phyloP scores from a whole-genome alignment of 257 asterid species.

The Capsicum pubescens region DNA sequence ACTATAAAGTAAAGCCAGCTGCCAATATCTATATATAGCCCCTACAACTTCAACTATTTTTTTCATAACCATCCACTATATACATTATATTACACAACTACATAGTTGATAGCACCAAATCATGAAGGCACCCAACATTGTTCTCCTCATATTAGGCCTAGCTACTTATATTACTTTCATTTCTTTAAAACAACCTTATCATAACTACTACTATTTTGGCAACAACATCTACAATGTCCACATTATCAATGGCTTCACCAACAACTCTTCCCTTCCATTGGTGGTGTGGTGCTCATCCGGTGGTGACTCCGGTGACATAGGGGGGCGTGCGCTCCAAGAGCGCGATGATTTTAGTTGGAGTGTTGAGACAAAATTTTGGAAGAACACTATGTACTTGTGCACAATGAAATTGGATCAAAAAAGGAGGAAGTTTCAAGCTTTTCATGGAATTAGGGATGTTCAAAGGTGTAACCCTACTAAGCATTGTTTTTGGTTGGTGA shows the following conservation, averaged over 20 bases:
- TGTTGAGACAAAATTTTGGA: conserved; percentile 28
- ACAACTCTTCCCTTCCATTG: conserved; percentile 33
- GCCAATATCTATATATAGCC: conserved; percentile 17
- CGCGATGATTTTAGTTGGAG: conserved; percentile 37
- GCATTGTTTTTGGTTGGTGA: conserved; percentile 38
- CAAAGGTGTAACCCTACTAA: conserved; percentile 26
- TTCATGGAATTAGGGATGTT: conserved; percentile 28
- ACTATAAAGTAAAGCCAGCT: background rate
- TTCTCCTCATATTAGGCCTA: conserved; percentile 29
- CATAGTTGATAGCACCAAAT: background rate
- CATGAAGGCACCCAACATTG: conserved; percentile 28
- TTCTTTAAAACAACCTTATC: conserved; percentile 19
- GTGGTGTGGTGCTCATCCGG: conserved; percentile 32
- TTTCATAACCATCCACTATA: background rate
- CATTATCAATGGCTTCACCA: conserved; percentile 39
- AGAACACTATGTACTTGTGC: conserved; percentile 18
- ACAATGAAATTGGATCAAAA: conserved; percentile 35
- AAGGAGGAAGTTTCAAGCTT: conserved; percentile 34
- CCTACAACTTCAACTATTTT: background rate
- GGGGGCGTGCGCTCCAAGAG: conserved; percentile 38
- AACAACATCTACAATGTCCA: conserved; percentile 26
- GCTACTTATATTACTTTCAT: conserved; percentile 29
- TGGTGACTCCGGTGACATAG: conserved; percentile 26
- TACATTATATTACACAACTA: background rate
- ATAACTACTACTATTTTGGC: conserved; percentile 14